These are phyloP conservation scores for Picea abies DNA, from an alignment of 83 land plant genomes.

Conservation along the genomic window DNA sequence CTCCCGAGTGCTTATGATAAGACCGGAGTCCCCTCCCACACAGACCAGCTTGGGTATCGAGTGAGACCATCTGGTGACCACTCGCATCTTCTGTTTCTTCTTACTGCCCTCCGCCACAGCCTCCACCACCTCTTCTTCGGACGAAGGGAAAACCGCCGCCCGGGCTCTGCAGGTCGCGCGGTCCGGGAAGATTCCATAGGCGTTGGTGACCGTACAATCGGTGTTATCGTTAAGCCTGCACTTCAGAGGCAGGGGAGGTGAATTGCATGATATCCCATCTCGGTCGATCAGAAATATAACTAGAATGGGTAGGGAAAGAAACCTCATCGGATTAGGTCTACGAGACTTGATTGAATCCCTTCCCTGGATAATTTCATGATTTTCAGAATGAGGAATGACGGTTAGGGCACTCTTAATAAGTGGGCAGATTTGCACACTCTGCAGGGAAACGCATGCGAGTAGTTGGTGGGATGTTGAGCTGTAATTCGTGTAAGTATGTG, in stretches of 20 bases:
- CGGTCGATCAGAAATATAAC: too few relatives aligned
- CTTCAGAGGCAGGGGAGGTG: conserved; percentile 40
- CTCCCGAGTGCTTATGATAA: conserved; percentile 55
- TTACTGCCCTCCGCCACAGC: conserved; percentile 56
- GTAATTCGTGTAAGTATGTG: too few relatives aligned
- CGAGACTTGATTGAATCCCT: too few relatives aligned
- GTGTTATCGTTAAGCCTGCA: conserved; percentile 19
- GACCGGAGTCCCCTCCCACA: conserved; percentile 39
- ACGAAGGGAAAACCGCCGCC: conserved; percentile 47
- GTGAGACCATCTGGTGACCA: conserved; percentile 53
- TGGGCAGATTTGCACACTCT: too few relatives aligned
- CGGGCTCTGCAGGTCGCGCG: conserved; percentile 52
- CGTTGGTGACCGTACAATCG: conserved; percentile 51
- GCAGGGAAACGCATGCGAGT: too few relatives aligned
- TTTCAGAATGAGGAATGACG: too few relatives aligned
- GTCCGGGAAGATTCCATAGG: conserved; percentile 64
- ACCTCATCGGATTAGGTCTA: too few relatives aligned
- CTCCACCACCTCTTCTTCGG: conserved; percentile 55
- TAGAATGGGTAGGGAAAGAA: too few relatives aligned
- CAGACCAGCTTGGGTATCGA: conserved; percentile 79
- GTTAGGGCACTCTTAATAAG: too few relatives aligned
- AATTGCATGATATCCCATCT: conserved; percentile 7
- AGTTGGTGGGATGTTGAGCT: too few relatives aligned
- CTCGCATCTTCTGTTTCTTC: conserved; percentile 51
- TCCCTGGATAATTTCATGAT: too few relatives aligned